Evolutionary conservation across 768 basidiomycete species (phyloP).

Genomic region (Rhodocollybia butyracea): DNA sequence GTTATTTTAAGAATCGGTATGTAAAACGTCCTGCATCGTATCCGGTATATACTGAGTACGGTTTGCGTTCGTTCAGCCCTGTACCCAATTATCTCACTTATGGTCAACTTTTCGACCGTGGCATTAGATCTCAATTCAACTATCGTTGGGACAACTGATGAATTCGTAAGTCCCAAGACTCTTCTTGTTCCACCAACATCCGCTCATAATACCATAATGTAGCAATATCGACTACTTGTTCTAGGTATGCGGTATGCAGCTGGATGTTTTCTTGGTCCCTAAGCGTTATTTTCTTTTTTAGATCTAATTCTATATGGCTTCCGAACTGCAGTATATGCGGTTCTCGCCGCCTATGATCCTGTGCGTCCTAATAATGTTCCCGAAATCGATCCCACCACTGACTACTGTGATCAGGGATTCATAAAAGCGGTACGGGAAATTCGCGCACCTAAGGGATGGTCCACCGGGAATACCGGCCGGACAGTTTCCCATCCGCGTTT

Average conservation of each 20-base stretch:
- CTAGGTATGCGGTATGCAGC: slow-evolving; percentile 8
- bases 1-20: slow-evolving; percentile 15
- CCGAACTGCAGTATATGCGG: slow-evolving; percentile 14
- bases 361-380: slow-evolving; percentile 1
- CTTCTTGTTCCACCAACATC: not conserved
- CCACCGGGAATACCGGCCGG: not conserved
- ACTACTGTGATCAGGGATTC: slow-evolving; percentile 4
- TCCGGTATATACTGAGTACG: not conserved
- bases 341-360: slow-evolving; percentile 15
- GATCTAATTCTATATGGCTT: slow-evolving; percentile 17
- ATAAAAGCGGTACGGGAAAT: slow-evolving; percentile 9
- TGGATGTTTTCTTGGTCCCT: not conserved
- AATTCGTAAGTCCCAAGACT: slow-evolving; percentile 10
- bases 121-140: slow-evolving; percentile 18
- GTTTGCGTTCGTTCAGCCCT: slow-evolving; percentile 9
- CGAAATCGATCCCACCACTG: not conserved
- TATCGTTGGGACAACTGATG: slow-evolving; percentile 12
- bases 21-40: not conserved
- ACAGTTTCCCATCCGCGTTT: slow-evolving; percentile 1
- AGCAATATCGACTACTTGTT: slow-evolving; percentile 17
- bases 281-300: not conserved
- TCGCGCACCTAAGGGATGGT: not conserved
- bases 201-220: not conserved
- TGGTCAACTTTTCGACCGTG: slow-evolving; percentile 18
- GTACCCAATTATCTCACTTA: slow-evolving; percentile 21